These are phyloP conservation scores for Drosera spatulata DNA, from an alignment of 179 eudicot species.

Conservation along the genomic window DNA sequence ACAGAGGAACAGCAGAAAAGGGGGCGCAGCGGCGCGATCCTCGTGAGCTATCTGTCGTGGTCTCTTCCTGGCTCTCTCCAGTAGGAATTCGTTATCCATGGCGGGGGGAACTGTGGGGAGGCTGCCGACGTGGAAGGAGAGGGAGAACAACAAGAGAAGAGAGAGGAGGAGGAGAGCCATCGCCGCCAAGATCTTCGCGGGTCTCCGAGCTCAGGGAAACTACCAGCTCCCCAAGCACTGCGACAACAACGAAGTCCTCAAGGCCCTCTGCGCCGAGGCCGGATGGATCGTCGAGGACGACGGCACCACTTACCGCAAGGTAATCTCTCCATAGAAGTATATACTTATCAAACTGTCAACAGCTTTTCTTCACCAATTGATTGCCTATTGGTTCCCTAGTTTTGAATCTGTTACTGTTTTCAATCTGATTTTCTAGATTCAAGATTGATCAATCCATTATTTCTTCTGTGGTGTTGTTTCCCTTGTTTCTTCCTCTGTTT, in stretches of 20 bases:
- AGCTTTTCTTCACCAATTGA: neutral
- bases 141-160: conserved; percentile 42
- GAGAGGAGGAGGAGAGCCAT: conserved; percentile 19
- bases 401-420: neutral
- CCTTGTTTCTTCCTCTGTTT: no score
- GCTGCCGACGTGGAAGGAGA: conserved; percentile 65
- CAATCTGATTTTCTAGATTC: no score
- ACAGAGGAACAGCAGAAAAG: no score
- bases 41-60: no score
- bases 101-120: conserved; percentile 25
- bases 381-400: neutral
- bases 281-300: conserved; percentile 62
- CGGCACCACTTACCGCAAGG: conserved; percentile 72
- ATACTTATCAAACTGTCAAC: neutral
- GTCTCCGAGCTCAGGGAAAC: conserved; percentile 56
- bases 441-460: no score
- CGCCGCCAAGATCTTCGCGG: conserved; percentile 54
- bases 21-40: no score
- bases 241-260: conserved; percentile 58
- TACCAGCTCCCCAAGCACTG: conserved; percentile 56
- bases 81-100: no score
- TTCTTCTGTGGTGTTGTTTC: no score
- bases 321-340: neutral
- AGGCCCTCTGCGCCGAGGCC: conserved; percentile 55
- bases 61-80: no score